Base-by-base conservation (phyloP, 176 grass and related monocot genomes). In the Oryza coarctata region DNA sequence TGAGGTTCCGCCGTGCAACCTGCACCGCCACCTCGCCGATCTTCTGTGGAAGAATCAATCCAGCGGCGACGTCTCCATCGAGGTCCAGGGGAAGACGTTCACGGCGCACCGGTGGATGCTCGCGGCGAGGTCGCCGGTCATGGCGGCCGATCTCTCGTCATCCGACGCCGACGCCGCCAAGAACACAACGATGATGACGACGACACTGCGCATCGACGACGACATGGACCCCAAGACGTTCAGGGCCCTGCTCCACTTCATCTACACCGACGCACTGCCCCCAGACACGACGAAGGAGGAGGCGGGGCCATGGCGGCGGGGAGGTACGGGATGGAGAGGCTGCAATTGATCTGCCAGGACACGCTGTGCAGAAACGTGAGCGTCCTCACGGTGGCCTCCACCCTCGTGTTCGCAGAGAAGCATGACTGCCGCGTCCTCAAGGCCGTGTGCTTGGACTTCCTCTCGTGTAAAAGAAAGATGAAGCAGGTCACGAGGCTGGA, bases 181-280 rank as follows among this genome's bases (percentile, higher is more conserved):
- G 35, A 34, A 41, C 1, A 26, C 43, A 3, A 36, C 20, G 18
- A 1, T 52, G 22, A 3, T 7, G 20, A 5, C 6, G 45, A 13
- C 2, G 30, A 2, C 32, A 52, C 34, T 61, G 58, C 34, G 13
- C 55, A 0, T 15, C 6, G 75, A 13, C 61, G 15, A 30, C 0
- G 75, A 38, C 9, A 9, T 65, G 25, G 60, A 78, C 5, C 60
- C 60, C 2, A 1, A 8, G 15, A 61, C 64, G 38, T 78, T 65
- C 75, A n/a, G 29, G 75, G 75, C 60, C 9, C 10, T 78, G 38
- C 75, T 78, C 38, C 75, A 45, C 60, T 78, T 13, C 75, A 47
- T 73, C 40, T 79, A 67, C 62, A 79, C 76, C 17, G 40, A 79
- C 63, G 27, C 63, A 28, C 63, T 79, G 39, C 76, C 76, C 38